phyloP scores from a whole-genome alignment of 2,329 filamentous ascomycete genomes.

The Trichoderma sp. region DNA sequence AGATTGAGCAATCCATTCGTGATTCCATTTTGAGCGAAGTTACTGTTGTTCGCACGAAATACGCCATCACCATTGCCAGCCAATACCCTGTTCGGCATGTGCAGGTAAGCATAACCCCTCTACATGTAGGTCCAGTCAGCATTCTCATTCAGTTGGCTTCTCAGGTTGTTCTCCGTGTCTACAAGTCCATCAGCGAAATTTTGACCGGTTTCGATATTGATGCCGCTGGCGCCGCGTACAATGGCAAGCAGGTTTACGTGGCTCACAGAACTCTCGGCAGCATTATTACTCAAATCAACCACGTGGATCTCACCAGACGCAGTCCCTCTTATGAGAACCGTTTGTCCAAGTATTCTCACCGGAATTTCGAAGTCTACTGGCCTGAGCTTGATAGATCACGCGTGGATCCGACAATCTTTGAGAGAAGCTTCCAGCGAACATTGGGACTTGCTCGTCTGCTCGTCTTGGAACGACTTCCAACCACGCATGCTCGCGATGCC shows the following conservation, averaged over 20 bases:
- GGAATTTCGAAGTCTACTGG: conserved; percentile 85
- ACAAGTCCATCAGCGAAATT: conserved; percentile 81
- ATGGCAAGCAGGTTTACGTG: conserved; percentile 77
- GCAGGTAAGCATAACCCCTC: conserved; percentile 45
- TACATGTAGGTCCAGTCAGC: background rate
- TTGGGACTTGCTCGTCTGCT: conserved; percentile 77
- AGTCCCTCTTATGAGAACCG: conserved; percentile 88
- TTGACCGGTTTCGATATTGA: conserved; percentile 88
- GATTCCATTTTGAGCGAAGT: conserved; percentile 81
- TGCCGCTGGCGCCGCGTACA: conserved; percentile 77
- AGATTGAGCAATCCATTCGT: conserved; percentile 74
- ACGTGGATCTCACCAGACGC: conserved; percentile 74
- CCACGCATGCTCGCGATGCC: conserved; percentile 63
- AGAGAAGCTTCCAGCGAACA: conserved; percentile 74
- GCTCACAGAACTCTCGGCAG: conserved; percentile 75
- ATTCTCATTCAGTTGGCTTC: background rate
- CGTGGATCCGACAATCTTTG: conserved; percentile 84
- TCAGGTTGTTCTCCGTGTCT: conserved; percentile 80
- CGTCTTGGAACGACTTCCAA: conserved; percentile 77
- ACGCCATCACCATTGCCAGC: conserved; percentile 81
- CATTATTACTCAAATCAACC: conserved; percentile 81
- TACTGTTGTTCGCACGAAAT: conserved; percentile 81
- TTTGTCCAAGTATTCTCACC: conserved; percentile 79
- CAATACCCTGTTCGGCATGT: conserved; percentile 83
- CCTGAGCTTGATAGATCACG: conserved; percentile 70